Conservation (phyloP, 23 red algal species). For the Agarophyton chilense region DNA sequence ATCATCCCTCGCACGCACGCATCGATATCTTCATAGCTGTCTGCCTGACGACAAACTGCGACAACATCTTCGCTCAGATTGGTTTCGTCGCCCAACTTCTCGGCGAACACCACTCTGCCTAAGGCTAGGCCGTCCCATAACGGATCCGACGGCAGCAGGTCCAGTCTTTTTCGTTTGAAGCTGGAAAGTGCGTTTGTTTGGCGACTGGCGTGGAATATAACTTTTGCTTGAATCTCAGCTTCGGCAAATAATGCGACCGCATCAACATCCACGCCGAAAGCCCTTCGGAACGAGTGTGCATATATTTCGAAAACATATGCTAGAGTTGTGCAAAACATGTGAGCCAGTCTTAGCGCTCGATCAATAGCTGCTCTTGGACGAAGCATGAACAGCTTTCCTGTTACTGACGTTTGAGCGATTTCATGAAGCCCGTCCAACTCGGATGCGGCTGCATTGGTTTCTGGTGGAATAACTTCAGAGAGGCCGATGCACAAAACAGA, state of each 20-base stretch:
- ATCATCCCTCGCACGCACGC: slow-evolving; percentile 59
- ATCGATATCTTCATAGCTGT: slow-evolving; percentile 81
- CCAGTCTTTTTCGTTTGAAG: slow-evolving; percentile 5
- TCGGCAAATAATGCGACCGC: slow-evolving; percentile 70
- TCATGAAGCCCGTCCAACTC: slow-evolving; percentile 46
- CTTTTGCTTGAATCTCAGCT: slow-evolving; percentile 68
- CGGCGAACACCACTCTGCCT: slow-evolving; percentile 42
- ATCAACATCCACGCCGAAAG: slow-evolving; percentile 47
- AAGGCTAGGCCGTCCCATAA: slow-evolving; percentile 44
- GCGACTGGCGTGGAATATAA: slow-evolving; percentile 74
- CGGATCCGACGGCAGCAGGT: slow-evolving; percentile 74
- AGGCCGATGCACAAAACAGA: slow-evolving; percentile 38
- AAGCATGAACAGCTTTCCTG: slow-evolving; percentile 20
- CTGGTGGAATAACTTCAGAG: slow-evolving; percentile 40
- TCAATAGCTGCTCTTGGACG: slow-evolving; percentile 64
- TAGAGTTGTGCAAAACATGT: slow-evolving; percentile 47
- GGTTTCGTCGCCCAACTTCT: slow-evolving; percentile 45
- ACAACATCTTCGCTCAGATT: slow-evolving; percentile 1
- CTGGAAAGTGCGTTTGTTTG: slow-evolving; percentile 23
- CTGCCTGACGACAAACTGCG: slow-evolving; percentile 38
- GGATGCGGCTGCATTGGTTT: slow-evolving; percentile 41
- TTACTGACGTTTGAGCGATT: neutral
- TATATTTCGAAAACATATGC: slow-evolving; percentile 45
- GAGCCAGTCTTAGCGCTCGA: slow-evolving; percentile 51
- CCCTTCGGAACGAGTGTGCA: slow-evolving; percentile 23